Conservation (phyloP, 768 basidiomycete species). For the Hygrocybe coccinea region DNA sequence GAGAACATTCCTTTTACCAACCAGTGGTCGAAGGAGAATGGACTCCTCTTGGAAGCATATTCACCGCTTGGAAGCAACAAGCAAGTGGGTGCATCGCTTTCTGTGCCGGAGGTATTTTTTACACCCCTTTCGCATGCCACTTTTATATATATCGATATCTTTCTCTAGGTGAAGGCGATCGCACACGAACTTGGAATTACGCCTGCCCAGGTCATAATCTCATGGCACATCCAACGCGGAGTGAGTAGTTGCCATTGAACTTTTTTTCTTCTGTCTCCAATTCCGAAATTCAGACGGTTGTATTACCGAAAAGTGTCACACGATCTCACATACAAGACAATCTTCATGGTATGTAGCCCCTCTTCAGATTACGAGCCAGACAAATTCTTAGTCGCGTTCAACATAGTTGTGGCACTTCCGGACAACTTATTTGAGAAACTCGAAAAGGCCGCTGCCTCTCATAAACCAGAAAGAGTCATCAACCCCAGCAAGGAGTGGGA, state of each 20-base stretch:
- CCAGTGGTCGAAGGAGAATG: conserved; percentile 67
- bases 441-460: conserved; percentile 49
- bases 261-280: not conserved
- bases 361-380: not conserved
- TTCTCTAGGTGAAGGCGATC: conserved; percentile 46
- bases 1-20: not conserved
- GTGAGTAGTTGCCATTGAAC: conserved; percentile 34
- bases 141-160: not conserved
- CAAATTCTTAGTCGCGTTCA: conserved; percentile 28
- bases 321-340: conserved; percentile 67
- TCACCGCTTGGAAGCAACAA: conserved; percentile 66
- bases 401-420: conserved; percentile 36
- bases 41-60: conserved; percentile 67
- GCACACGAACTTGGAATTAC: conserved; percentile 62
- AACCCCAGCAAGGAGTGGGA: conserved; percentile 62
- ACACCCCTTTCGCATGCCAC: not conserved
- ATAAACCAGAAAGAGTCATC: conserved; percentile 49
- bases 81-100: conserved; percentile 53
- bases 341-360: conserved; percentile 43
- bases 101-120: conserved; percentile 48
- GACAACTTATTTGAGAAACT: conserved; percentile 38
- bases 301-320: conserved; percentile 74
- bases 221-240: conserved; percentile 74
- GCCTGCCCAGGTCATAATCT: conserved; percentile 69
- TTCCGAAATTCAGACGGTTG: conserved; percentile 47